These are phyloP conservation scores for Rhizopus sp. DNA, from an alignment of 371 early-diverging fungal genomes.

Conservation along the genomic window DNA sequence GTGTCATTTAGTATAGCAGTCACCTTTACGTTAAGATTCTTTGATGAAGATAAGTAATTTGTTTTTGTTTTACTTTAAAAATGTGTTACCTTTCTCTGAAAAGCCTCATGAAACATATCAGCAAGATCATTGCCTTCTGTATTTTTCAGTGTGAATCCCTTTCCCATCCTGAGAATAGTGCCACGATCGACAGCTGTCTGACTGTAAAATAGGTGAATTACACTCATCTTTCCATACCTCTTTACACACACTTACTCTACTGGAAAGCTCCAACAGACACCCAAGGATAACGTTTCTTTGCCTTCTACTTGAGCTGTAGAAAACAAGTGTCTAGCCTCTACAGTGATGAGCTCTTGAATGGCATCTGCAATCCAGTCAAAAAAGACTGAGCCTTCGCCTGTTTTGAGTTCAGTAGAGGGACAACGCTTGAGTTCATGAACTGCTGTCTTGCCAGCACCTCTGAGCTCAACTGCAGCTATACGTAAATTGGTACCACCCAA, in stretches of 20 bases:
- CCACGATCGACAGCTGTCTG: conserved; percentile 80
- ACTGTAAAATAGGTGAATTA: conserved; percentile 23
- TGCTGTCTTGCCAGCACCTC: conserved; percentile 72
- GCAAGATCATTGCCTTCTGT: conserved; percentile 85
- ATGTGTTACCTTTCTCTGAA: conserved; percentile 62
- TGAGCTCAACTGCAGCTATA: conserved; percentile 75
- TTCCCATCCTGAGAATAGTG: conserved; percentile 86
- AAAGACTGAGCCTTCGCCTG: conserved; percentile 65
- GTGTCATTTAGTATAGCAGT: conserved; percentile 94
- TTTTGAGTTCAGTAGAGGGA: conserved; percentile 51
- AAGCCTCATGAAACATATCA: conserved; percentile 77
- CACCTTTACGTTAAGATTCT: conserved; percentile 70
- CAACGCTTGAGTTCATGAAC: conserved; percentile 76
- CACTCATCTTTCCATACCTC: neutral
- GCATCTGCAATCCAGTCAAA: conserved; percentile 91
- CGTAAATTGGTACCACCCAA: conserved; percentile 94
- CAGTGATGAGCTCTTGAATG: conserved; percentile 34
- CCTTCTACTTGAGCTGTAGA: conserved; percentile 25
- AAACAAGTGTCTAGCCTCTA: conserved; percentile 34
- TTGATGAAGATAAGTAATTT: neutral
- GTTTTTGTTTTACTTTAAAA: neutral
- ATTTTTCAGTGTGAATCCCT: conserved; percentile 81
- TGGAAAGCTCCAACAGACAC: conserved; percentile 55
- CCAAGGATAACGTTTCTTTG: conserved; percentile 46
- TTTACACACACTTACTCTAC: conserved; percentile 40